Evolutionary conservation across 352 stramenopile species (phyloP).

Genomic region (Phytophthora crassamura): DNA sequence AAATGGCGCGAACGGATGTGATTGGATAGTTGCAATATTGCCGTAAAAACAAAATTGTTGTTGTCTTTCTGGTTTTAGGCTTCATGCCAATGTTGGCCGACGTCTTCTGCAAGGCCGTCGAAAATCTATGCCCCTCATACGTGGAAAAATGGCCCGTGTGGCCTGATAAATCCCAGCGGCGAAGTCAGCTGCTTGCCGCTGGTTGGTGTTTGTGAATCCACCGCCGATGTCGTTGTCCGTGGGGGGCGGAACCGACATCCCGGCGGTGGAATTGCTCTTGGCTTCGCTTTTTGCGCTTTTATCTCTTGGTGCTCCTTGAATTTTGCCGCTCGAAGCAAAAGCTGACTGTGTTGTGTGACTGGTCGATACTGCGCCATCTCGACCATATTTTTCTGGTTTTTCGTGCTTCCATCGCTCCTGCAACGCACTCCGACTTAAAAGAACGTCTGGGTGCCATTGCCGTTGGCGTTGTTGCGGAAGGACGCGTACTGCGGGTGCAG

Average conservation of each 20-base stretch:
- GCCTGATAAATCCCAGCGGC: slow-evolving; percentile 19
- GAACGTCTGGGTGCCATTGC: slow-evolving; percentile 55
- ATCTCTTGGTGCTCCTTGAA: slow-evolving; percentile 5
- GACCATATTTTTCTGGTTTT: slow-evolving; percentile 11
- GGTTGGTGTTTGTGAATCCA: slow-evolving; percentile 3
- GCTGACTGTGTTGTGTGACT: slow-evolving; percentile 1
- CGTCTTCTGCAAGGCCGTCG: slow-evolving; percentile 1
- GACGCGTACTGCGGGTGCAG: slow-evolving; percentile 77
- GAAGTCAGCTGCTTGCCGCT: neutral
- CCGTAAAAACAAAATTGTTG: neutral
- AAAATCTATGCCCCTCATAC: slow-evolving; percentile 33
- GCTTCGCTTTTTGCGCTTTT: neutral
- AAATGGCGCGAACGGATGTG: slow-evolving; percentile 19
- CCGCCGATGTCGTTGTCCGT: neutral
- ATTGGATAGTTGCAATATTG: slow-evolving; percentile 22
- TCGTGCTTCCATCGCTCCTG: neutral
- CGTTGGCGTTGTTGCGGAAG: slow-evolving; percentile 64
- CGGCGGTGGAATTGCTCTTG: slow-evolving; percentile 1
- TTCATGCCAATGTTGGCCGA: slow-evolving; percentile 14
- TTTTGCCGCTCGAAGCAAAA: neutral
- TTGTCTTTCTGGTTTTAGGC: slow-evolving; percentile 5
- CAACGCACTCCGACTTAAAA: slow-evolving; percentile 22
- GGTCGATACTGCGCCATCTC: slow-evolving; percentile 2
- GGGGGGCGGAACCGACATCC: neutral
- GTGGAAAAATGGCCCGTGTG: slow-evolving; percentile 12